A percentile compares a stretch with the other conserved stretches of the same genome.
phyloP scores from a whole-genome alignment of 2,329 filamentous ascomycete genomes.

The Hypoxylon sp. region DNA sequence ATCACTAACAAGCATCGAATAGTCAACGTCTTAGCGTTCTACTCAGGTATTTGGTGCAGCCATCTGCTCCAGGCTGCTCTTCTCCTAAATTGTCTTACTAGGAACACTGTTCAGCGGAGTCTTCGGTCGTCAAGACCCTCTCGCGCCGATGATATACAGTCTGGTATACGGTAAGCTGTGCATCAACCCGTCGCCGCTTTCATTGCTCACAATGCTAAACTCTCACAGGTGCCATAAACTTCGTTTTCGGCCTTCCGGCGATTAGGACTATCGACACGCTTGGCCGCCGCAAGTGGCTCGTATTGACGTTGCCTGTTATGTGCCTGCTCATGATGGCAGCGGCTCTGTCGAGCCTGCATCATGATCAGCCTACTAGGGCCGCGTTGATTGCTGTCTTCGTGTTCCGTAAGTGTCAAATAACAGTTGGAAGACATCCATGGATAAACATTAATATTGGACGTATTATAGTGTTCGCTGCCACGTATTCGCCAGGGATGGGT shows the following conservation, averaged over 20 bases:
- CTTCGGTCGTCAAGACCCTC: slow-evolving; percentile 2
- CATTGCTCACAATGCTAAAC: neutral
- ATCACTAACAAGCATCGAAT: slow-evolving; percentile 48
- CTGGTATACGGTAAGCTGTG: slow-evolving; percentile 48
- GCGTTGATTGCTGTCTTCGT: slow-evolving; percentile 55
- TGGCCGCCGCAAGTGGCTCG: slow-evolving; percentile 59
- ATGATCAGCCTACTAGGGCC: slow-evolving; percentile 35
- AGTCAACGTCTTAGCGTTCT: slow-evolving; percentile 60
- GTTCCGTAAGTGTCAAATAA: slow-evolving; percentile 45
- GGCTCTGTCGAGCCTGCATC: slow-evolving; percentile 52
- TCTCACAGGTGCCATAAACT: slow-evolving; percentile 56
- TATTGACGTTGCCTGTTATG: slow-evolving; percentile 60
- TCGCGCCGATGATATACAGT: slow-evolving; percentile 51
- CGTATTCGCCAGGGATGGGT: slow-evolving; percentile 57
- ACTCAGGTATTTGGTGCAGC: slow-evolving; percentile 52
- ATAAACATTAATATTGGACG: neutral
- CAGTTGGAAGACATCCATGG: neutral
- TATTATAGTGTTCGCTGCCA: slow-evolving; percentile 55
- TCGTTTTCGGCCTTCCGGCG: slow-evolving; percentile 57
- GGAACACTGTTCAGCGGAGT: slow-evolving; percentile 33
- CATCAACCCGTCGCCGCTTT: neutral
- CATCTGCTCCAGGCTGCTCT: neutral
- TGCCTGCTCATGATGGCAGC: slow-evolving; percentile 57
- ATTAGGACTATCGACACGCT: slow-evolving; percentile 57
- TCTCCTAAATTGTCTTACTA: slow-evolving; percentile 7